phyloP scores from a whole-genome alignment of 257 asterid species.

The Solanum paucissectum region DNA sequence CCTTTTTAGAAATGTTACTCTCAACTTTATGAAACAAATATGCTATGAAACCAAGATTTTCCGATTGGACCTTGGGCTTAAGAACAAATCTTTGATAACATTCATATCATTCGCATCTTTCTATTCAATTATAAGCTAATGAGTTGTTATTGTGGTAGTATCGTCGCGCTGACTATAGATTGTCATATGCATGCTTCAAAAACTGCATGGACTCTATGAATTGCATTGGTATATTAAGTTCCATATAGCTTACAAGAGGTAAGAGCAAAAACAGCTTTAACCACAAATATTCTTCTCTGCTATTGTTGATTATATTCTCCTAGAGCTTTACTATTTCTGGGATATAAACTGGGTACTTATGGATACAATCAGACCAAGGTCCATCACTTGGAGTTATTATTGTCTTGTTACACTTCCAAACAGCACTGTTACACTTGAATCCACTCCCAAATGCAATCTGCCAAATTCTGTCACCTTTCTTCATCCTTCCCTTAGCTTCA shows the following conservation, averaged over 20 bases:
- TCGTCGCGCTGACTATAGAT: neutral
- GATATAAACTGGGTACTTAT: slow-evolving; percentile 1
- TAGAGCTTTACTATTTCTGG: neutral
- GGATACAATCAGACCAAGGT: slow-evolving; percentile 6
- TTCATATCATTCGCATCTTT: neutral
- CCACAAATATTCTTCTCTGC: neutral
- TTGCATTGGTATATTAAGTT: neutral
- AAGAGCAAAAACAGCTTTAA: neutral
- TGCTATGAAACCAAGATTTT: neutral
- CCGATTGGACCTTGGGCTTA: neutral
- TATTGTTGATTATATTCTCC: neutral
- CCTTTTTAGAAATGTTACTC: neutral
- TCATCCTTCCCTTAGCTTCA: slow-evolving; percentile 27
- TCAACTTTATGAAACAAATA: neutral
- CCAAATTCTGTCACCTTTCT: slow-evolving; percentile 19
- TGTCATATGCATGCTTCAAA: neutral
- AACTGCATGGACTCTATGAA: neutral
- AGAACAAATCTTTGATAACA: neutral
- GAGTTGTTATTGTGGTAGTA: neutral
- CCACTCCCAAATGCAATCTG: slow-evolving; percentile 27
- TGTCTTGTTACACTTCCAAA: slow-evolving; percentile 21
- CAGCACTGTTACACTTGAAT: slow-evolving; percentile 32
- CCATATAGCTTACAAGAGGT: neutral
- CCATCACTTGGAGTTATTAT: neutral
- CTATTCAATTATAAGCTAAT: neutral